A percentile compares a stretch with the other conserved stretches of the same genome.
These are phyloP conservation scores for Globisporangium nagaii DNA, from an alignment of 352 stramenopile genomes.

Conservation along the genomic window DNA sequence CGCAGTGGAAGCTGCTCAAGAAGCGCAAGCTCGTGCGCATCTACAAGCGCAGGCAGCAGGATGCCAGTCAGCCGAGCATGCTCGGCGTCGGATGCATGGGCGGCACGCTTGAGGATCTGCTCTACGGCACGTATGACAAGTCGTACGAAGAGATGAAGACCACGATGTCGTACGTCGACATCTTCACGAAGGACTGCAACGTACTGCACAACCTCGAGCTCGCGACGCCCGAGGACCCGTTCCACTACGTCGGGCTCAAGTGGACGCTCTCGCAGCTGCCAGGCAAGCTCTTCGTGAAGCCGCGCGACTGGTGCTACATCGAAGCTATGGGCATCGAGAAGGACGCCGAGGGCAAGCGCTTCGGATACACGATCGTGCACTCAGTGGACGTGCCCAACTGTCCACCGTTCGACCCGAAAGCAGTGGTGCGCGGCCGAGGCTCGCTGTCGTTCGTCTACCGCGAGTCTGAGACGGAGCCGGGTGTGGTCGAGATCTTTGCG, in stretches of 20 bases:
- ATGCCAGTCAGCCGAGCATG: conserved; percentile 20
- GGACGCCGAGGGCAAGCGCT: conserved; percentile 22
- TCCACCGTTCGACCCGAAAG: conserved; percentile 23
- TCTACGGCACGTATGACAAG: conserved; percentile 42
- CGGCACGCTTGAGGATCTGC: conserved; percentile 43
- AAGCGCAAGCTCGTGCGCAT: conserved; percentile 34
- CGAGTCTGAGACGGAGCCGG: conserved; percentile 17
- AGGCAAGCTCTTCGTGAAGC: conserved; percentile 13
- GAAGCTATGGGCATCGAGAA: conserved; percentile 44
- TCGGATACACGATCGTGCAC: conserved; percentile 41
- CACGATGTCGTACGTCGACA: conserved; percentile 26
- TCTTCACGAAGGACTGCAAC: conserved; percentile 30
- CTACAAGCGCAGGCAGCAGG: conserved; percentile 20
- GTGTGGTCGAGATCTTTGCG: conserved; percentile 38
- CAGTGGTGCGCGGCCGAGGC: conserved; percentile 25
- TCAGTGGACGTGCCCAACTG: conserved; percentile 39
- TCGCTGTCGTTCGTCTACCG: conserved; percentile 34
- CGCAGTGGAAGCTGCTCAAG: conserved; percentile 12
- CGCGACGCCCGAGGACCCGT: conserved; percentile 26
- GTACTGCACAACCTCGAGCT: conserved; percentile 37
- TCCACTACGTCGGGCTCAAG: conserved; percentile 50
- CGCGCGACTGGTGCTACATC: conserved; percentile 26
- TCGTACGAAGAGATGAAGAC: conserved; percentile 38
- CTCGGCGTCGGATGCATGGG: conserved; percentile 35
- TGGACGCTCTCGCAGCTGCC: conserved; percentile 42